Base-by-base conservation (phyloP, 176 grass and related monocot genomes). In the Avena sativa region DNA sequence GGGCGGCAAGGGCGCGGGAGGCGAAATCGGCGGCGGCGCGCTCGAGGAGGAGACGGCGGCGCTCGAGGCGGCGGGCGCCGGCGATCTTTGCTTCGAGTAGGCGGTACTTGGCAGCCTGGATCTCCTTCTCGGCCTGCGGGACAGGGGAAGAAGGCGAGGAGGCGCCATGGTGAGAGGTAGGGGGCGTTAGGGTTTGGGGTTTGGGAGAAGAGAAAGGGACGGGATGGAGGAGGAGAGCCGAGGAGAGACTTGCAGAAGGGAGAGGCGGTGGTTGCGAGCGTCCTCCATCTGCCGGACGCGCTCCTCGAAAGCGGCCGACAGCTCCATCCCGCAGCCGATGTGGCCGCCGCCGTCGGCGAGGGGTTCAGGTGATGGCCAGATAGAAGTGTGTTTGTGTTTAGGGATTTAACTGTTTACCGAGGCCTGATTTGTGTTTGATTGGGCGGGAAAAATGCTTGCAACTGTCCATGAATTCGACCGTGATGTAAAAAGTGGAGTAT, bases 221-320 rank as follows among this genome's bases (percentile, higher is more conserved):
- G 63, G 14, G 8, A 17, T 19, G 17, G 8, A 16, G 20, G 47
- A 60, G 25, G 74, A 71, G 58, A 36, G 59, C 21, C 12, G 8
- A 16, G 16, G 47, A 32, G 19, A 68, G 38, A 92, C 93, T 76
- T 91, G 86, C 76, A 98, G 96, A 10, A 92, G 87, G 59, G 90
- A 74, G 23, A 98, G 82, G 50, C 93, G 86, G 60, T 91, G 96
- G 85, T 72, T 89, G 84, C 93, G 91, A 63, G 90, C 47, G 26
- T 91, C 88, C 82, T 94, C 96, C 92, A 98, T 95, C 84, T 94
- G 88, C 74, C 84, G 90, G 85, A 98, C 86, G 55, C 93, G 81
- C 74, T 92, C 86, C 73, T 98, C 91, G 88, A 98, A 98, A 43
- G 89, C 86, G 63, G 88, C 86, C 13, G 92, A 89, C 19, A 89